These are phyloP conservation scores for Boletus sensibilis DNA, from an alignment of 768 basidiomycete genomes.

Conservation along the genomic window DNA sequence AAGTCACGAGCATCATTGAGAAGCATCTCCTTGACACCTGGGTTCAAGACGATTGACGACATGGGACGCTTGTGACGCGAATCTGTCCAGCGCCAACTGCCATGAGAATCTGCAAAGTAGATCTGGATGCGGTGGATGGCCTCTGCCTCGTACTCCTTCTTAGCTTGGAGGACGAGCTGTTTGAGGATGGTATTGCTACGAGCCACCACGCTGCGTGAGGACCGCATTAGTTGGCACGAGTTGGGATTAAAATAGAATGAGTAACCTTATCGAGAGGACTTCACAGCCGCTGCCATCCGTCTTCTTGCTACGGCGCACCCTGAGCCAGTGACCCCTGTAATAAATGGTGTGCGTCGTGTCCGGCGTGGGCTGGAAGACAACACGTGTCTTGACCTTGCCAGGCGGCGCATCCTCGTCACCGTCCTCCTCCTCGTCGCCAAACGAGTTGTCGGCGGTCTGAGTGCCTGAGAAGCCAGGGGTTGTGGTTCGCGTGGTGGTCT, in stretches of 20 bases:
- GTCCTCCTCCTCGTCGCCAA: slow-evolving; percentile 46
- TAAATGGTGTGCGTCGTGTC: slow-evolving; percentile 89
- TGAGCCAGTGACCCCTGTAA: slow-evolving; percentile 81
- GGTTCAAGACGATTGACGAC: slow-evolving; percentile 82
- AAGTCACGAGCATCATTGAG: slow-evolving; percentile 81
- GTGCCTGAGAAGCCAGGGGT: slow-evolving; percentile 54
- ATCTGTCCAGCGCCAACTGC: slow-evolving; percentile 86
- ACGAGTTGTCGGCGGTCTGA: slow-evolving; percentile 52
- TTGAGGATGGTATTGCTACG: slow-evolving; percentile 82
- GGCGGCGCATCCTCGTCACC: slow-evolving; percentile 50
- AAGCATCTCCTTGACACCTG: slow-evolving; percentile 88
- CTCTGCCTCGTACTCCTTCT: slow-evolving; percentile 85
- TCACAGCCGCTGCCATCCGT: slow-evolving; percentile 68
- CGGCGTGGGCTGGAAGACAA: slow-evolving; percentile 85
- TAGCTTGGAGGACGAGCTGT: slow-evolving; percentile 87
- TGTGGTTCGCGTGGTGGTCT: slow-evolving; percentile 77
- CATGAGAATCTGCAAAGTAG: slow-evolving; percentile 86
- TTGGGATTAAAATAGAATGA: slow-evolving; percentile 17
- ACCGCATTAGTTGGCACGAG: slow-evolving; percentile 13
- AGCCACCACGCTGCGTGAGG: slow-evolving; percentile 64
- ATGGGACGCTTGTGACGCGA: slow-evolving; percentile 87
- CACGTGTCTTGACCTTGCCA: slow-evolving; percentile 71
- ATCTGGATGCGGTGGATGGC: slow-evolving; percentile 86
- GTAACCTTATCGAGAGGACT: slow-evolving; percentile 73
- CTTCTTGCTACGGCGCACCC: slow-evolving; percentile 70